Evolutionary conservation across 495 filamentous ascomycete species (phyloP), one percentile per base, ranked within the genome.

Genomic region (Niebla homalea): DNA sequence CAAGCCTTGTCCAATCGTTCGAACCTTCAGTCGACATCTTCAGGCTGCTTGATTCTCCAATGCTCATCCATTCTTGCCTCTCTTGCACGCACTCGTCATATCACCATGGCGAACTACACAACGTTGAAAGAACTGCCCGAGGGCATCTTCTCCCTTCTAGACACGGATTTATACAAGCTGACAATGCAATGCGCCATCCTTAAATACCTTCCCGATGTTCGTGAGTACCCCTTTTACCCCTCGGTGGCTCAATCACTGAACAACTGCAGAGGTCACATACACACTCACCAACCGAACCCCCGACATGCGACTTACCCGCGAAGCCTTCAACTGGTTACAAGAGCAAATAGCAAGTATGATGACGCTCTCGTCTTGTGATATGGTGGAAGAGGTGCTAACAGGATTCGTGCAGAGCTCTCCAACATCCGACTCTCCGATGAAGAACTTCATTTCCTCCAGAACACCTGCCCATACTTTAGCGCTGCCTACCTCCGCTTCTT

Each of bases 111-210:
- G 39, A 22, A 43, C 29, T 42, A 46, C 25, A 16, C 36, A 5
- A 20, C 25, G 21, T 19, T 46, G 21, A 22, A 37, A 14, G 49
- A 48, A 36, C 48, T 64, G 21, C 73, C 77, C n/a, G 75, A 78
- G 57, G 89, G 88, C 36, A 79, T 97, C 60, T 83, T 77, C 64
- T 96, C 92, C 52, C 81, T 98, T 53, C 78, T 98, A 36, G 92
- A 98, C 63, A 98, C 92, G 1, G 92, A 98, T 71, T 72, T 98
- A 38, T 98, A 98, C 75, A 98, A 98, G 67, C 66, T 98, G 60
- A 98, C 92, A 10, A 98, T 98, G 92, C 92, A 98, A 79, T 94
- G 86, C 62, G 92, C 89, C 37, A 79, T 97, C 55, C 73, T 94
- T 45, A 89, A 87, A 60, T 89, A 85, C 67, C 96, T 93, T 62